These are phyloP conservation scores for Irpex sp. DNA, from an alignment of 1,284 basidiomycete genomes.

Conservation along the genomic window DNA sequence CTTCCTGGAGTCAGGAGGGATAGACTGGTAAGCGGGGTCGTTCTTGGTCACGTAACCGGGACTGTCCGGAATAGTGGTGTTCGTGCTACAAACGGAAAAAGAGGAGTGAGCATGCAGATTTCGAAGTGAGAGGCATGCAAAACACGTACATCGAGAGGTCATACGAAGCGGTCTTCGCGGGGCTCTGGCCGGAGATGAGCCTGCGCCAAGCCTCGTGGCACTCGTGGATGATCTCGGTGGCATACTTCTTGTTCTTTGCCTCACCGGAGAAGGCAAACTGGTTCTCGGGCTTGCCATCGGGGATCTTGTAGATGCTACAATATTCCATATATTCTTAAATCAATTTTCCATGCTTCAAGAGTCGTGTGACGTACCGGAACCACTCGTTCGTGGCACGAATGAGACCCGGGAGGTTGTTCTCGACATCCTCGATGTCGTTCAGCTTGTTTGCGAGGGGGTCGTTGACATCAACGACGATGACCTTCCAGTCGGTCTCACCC, in stretches of 20 bases:
- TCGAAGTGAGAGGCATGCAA: background rate
- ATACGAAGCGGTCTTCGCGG: slow-evolving; percentile 67
- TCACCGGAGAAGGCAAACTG: slow-evolving; percentile 99
- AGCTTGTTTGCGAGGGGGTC: slow-evolving; percentile 96
- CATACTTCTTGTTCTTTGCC: slow-evolving; percentile 99
- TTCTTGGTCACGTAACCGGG: slow-evolving; percentile 64
- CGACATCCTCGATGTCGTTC: slow-evolving; percentile 99
- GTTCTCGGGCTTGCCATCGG: slow-evolving; percentile 99
- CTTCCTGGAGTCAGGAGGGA: slow-evolving; percentile 81
- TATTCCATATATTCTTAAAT: too few species aligned
- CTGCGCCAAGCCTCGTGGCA: slow-evolving; percentile 99
- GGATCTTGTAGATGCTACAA: slow-evolving; percentile 92
- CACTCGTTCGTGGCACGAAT: slow-evolving; percentile 97
- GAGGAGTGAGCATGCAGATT: slow-evolving; percentile 10
- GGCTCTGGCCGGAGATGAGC: slow-evolving; percentile 79
- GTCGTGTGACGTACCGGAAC: slow-evolving; percentile 65
- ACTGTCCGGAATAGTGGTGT: slow-evolving; percentile 71
- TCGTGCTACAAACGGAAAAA: slow-evolving; percentile 47
- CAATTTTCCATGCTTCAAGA: too few species aligned
- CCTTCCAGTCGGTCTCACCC: slow-evolving; percentile 99
- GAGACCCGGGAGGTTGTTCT: slow-evolving; percentile 95
- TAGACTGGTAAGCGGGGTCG: slow-evolving; percentile 60
- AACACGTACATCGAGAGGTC: slow-evolving; percentile 78
- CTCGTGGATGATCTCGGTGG: slow-evolving; percentile 97
- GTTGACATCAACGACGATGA: slow-evolving; percentile 95